These are phyloP conservation scores for Fraxinus ornus DNA, from an alignment of 305 asterid species.

Conservation along the genomic window DNA sequence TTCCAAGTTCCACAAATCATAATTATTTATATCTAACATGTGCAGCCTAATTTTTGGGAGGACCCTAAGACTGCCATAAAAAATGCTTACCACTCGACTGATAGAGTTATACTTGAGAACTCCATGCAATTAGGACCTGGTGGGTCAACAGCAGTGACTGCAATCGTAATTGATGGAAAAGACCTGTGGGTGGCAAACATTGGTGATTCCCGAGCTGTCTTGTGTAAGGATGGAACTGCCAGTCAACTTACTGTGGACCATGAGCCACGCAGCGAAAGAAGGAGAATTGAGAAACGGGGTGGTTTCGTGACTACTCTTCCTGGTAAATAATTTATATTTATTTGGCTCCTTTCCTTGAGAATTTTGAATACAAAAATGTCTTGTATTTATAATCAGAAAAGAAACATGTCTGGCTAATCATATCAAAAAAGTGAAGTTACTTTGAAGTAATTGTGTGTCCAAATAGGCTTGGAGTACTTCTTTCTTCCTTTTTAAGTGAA, in stretches of 20 bases:
- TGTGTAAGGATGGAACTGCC: conserved; percentile 53
- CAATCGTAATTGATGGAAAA: conserved; percentile 77
- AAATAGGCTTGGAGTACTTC: neutral
- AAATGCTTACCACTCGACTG: conserved; percentile 63
- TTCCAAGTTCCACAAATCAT: conserved; percentile 13
- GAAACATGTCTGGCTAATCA: neutral
- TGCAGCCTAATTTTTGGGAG: conserved; percentile 76
- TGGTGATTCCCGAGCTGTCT: conserved; percentile 88
- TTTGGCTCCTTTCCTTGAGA: neutral
- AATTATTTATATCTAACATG: conserved; percentile 13
- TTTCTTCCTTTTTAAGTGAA: neutral
- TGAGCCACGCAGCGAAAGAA: neutral
- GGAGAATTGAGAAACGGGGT: conserved; percentile 23
- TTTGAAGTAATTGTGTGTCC: neutral
- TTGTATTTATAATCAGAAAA: neutral
- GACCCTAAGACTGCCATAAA: conserved; percentile 62
- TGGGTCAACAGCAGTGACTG: conserved; percentile 93
- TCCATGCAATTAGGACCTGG: conserved; percentile 77
- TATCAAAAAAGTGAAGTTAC: neutral
- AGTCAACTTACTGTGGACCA: conserved; percentile 49
- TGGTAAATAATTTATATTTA: neutral
- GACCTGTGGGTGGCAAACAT: conserved; percentile 81
- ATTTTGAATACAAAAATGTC: neutral
- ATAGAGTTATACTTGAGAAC: conserved; percentile 64
- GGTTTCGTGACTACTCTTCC: conserved; percentile 63